Evolutionary conservation across 2,329 filamentous ascomycete genomes (phyloP).

Genomic region (Blumeria graminis): DNA sequence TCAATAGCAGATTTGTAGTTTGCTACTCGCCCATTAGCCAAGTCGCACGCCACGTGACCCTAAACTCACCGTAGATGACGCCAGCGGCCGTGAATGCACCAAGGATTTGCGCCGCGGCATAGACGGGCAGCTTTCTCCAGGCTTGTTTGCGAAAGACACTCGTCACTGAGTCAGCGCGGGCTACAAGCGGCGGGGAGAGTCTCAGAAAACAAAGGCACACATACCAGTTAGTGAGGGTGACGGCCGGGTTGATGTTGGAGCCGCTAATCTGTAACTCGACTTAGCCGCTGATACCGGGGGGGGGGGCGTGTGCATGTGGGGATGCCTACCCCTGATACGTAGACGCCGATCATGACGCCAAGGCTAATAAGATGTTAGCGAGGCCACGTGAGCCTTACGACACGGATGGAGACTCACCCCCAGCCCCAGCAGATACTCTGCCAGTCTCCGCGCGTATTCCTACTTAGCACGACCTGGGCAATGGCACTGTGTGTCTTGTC

Average conservation of each 20-base stretch:
- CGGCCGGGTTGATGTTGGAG: conserved; percentile 44
- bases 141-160: conserved; percentile 38
- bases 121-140: conserved; percentile 44
- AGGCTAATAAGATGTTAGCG: conserved; percentile 19
- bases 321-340: conserved; percentile 26
- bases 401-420: conserved; percentile 7
- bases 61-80: conserved; percentile 16
- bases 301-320: background rate
- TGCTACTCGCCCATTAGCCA: conserved; percentile 12
- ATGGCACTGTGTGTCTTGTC: conserved; percentile 19
- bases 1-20: conserved; percentile 44
- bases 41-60: background rate
- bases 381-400: background rate
- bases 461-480: conserved; percentile 36
- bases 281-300: background rate
- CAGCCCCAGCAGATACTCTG: conserved; percentile 14
- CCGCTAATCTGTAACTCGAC: conserved; percentile 17
- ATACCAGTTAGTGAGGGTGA: conserved; percentile 41
- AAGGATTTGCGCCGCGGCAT: conserved; percentile 38
- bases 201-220: background rate
- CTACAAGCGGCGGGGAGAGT: background rate
- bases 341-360: conserved; percentile 46
- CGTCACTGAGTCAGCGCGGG: background rate
- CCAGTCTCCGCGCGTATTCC: conserved; percentile 8
- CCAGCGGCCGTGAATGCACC: conserved; percentile 39